Percentiles rank a stretch among this genome's conserved stretches.
Conservation (phyloP, 2,329 filamentous ascomycete species). For the Elsinoe australis region DNA sequence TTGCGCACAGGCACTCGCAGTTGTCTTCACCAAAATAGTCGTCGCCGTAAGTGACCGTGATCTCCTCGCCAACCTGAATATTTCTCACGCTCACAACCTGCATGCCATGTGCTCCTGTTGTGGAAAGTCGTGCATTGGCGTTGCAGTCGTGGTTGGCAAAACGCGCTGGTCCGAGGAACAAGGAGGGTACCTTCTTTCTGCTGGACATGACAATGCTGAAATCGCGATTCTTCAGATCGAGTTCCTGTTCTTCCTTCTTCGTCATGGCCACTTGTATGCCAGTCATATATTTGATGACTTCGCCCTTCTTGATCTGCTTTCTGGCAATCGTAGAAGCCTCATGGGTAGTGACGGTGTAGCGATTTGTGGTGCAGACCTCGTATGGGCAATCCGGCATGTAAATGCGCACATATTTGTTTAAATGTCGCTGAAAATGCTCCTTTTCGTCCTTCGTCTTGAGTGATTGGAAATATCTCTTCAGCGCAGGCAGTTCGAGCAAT, state of each 20-base stretch:
- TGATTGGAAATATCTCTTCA: conserved; percentile 61
- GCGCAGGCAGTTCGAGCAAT: conserved; percentile 63
- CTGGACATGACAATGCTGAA: conserved; percentile 96
- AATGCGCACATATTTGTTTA: conserved; percentile 85
- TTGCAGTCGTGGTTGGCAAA: conserved; percentile 97
- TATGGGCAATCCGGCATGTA: conserved; percentile 92
- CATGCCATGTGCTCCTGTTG: conserved; percentile 76
- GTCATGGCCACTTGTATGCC: conserved; percentile 92
- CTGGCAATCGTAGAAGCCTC: conserved; percentile 84
- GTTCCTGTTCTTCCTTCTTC: conserved; percentile 75
- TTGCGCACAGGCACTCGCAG: conserved; percentile 85
- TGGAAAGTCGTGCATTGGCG: conserved; percentile 82
- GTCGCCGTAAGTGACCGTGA: conserved; percentile 91
- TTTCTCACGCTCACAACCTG: conserved; percentile 77
- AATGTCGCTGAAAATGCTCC: conserved; percentile 75
- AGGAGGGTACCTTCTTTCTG: conserved; percentile 77
- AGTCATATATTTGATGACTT: conserved; percentile 81
- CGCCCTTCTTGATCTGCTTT: conserved; percentile 67
- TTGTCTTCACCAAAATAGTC: conserved; percentile 95
- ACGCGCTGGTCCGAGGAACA: conserved; percentile 90
- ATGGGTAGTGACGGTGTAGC: conserved; percentile 84
- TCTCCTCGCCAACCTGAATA: conserved; percentile 83
- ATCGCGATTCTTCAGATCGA: conserved; percentile 77
- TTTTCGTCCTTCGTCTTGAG: conserved; percentile 71
- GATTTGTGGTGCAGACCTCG: conserved; percentile 87